Percentiles rank a stretch among this genome's conserved stretches.
These are phyloP conservation scores for Rhodotorula sp. DNA, from an alignment of 1,284 basidiomycete genomes.

Conservation along the genomic window DNA sequence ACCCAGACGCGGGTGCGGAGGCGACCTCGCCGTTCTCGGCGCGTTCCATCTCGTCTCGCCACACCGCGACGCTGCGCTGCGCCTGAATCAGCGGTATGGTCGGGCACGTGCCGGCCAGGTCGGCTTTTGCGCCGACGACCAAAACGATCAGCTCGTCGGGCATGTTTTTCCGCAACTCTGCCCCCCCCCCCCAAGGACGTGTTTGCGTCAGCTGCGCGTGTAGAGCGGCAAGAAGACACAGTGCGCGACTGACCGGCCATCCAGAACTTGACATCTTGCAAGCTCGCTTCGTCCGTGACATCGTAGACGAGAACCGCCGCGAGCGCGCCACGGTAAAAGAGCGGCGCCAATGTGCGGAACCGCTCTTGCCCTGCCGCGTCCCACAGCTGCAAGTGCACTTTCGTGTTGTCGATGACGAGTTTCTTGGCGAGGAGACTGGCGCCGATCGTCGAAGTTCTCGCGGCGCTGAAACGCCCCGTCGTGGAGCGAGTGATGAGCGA, in stretches of 20 bases:
- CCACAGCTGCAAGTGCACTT: slow-evolving; percentile 78
- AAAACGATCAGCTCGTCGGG: slow-evolving; percentile 74
- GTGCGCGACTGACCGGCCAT: slow-evolving; percentile 64
- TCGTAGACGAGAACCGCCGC: slow-evolving; percentile 96
- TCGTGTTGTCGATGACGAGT: slow-evolving; percentile 78
- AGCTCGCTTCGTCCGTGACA: slow-evolving; percentile 85
- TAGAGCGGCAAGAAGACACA: not conserved
- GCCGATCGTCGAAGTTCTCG: slow-evolving; percentile 83
- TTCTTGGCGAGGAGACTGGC: slow-evolving; percentile 95
- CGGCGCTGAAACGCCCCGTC: slow-evolving; percentile 81
- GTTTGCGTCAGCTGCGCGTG: not conserved
- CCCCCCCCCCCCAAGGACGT: not conserved
- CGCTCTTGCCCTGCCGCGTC: slow-evolving; percentile 98
- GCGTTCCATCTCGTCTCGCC: slow-evolving; percentile 49
- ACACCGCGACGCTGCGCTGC: slow-evolving; percentile 52
- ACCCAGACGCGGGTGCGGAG: not conserved
- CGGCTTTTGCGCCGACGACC: slow-evolving; percentile 86
- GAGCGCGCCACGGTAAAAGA: slow-evolving; percentile 98
- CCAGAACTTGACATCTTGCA: slow-evolving; percentile 90
- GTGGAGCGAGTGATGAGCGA: slow-evolving; percentile 90
- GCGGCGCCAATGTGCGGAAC: slow-evolving; percentile 90
- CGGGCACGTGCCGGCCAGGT: slow-evolving; percentile 60
- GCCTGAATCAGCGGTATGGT: slow-evolving; percentile 72
- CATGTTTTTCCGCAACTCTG: slow-evolving; percentile 80
- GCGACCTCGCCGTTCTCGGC: slow-evolving; percentile 53